Base-by-base conservation (phyloP, 1,284 basidiomycete species). In the Apiotrichum montevideense region DNA sequence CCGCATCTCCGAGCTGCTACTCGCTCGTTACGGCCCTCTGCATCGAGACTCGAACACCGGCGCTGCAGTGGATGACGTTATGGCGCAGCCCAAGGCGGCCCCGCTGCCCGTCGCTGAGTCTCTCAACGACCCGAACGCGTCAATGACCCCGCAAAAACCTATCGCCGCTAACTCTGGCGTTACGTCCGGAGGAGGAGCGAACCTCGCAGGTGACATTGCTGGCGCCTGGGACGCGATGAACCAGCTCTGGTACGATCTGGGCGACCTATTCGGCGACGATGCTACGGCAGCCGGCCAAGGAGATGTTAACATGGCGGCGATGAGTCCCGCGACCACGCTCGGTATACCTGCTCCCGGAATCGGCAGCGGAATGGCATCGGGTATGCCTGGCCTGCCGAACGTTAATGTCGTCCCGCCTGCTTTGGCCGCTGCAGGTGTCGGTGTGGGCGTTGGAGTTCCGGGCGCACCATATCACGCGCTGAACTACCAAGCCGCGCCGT, bases 181-280 rank as follows among this genome's bases (percentile, higher is more conserved):
- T 6, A 42, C 41, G 41, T 6, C 41, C 41, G 41, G 6, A 11
- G 41, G 41, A 8, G 33, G 10, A 11, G 33, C 33, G 7, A 46
- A 13, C 37, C 37, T 21, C 48, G 48, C 35, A 13, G 56, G 54
- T 45, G 56, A 55, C 48, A 53, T 58, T 41, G 55, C 55, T 1
- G 57, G 57, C 11, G 65, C 65, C 11, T 69, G 66, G 66, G 64
- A 66, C 53, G 64, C 64, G 4, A 69, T 69, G 66, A 66, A 56
- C n/a, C 62, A 65, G 52, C 51, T 69, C 35, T 69, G 66, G 66
- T 58, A 60, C 52, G 64, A 69, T 52, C 61, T 59, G 32, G 63
- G 63, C 11, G 63, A 65, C 51, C 57, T 67, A 14, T 63, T 67
- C 32, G 64, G 63, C 37, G 64, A 63, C 46, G 41, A 51, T 5